Conservation (phyloP, 805 yeast species). For the Saccharomycopsis fermentans region DNA sequence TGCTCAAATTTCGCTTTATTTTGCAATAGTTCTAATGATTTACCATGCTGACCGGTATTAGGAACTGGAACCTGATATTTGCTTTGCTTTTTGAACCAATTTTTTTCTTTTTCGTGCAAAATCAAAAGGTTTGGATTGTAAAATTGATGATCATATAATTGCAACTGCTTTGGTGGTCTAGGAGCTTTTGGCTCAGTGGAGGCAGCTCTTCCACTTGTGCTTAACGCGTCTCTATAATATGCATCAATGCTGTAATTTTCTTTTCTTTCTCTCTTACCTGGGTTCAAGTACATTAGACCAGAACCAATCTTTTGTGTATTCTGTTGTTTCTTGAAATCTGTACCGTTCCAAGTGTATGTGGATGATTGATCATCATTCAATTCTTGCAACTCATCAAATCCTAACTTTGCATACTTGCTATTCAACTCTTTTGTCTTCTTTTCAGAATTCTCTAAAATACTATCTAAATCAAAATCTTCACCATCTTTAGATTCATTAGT, state of each 20-base stretch:
- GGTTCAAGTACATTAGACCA: conserved; percentile 67
- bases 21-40: conserved; percentile 6
- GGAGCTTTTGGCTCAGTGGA: conserved; percentile 46
- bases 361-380: conserved; percentile 43
- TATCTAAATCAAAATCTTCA: conserved; percentile 51
- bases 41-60: conserved; percentile 28
- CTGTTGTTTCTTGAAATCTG: conserved; percentile 61
- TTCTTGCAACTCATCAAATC: conserved; percentile 69
- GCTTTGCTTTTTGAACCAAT: conserved; percentile 59
- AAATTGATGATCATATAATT: conserved; percentile 84
- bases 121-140: conserved; percentile 68
- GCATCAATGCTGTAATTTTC: conserved; percentile 81
- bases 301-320: conserved; percentile 34
- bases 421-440: conserved; percentile 51
- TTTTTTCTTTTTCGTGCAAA: conserved; percentile 71
- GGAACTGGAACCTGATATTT: conserved; percentile 55
- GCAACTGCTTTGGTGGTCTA: conserved; percentile 74
- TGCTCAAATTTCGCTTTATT: conserved; percentile 33
- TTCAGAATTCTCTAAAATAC: conserved; percentile 50
- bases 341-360: conserved; percentile 85
- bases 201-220: conserved; percentile 54
- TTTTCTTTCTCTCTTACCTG: conserved; percentile 75
- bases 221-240: conserved; percentile 73
- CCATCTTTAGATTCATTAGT: conserved; percentile 23
- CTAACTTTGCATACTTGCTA: conserved; percentile 53